Conservation (phyloP, 1,284 basidiomycete species). For the Cryptococcus depauperatus region DNA sequence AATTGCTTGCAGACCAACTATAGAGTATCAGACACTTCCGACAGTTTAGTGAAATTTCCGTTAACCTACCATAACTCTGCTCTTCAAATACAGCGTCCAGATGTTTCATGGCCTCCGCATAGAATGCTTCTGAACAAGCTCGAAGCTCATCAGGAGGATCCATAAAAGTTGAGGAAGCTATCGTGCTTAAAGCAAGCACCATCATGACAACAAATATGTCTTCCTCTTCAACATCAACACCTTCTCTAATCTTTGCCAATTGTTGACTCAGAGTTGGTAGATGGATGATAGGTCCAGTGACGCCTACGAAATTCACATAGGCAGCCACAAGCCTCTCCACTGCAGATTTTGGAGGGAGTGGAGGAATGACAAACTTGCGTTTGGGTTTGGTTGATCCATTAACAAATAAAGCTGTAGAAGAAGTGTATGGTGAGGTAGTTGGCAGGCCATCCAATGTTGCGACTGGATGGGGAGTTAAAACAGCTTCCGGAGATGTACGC, state of each 20-base stretch:
- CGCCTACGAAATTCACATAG: slow-evolving; percentile 46
- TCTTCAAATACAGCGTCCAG: slow-evolving; percentile 45
- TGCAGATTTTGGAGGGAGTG: slow-evolving; percentile 43
- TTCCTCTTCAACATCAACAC: slow-evolving; percentile 37
- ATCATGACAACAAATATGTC: slow-evolving; percentile 47
- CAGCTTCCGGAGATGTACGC: slow-evolving; percentile 12
- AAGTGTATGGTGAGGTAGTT: slow-evolving; percentile 13
- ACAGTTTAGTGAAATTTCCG: background rate
- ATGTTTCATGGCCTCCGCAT: slow-evolving; percentile 46
- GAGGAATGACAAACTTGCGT: slow-evolving; percentile 36
- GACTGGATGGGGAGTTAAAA: slow-evolving; percentile 10
- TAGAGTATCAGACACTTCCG: background rate
- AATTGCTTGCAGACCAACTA: slow-evolving; percentile 45
- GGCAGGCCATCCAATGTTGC: no score
- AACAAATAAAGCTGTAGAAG: slow-evolving; percentile 6
- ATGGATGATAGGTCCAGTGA: slow-evolving; percentile 46
- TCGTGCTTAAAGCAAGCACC: slow-evolving; percentile 45
- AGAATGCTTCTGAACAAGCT: slow-evolving; percentile 46
- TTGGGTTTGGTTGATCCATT: slow-evolving; percentile 16
- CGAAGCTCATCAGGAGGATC: slow-evolving; percentile 46
- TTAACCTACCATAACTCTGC: slow-evolving; percentile 37
- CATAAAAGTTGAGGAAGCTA: slow-evolving; percentile 45
- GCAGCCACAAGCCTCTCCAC: slow-evolving; percentile 46
- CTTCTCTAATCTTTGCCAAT: slow-evolving; percentile 37
- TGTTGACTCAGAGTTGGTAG: slow-evolving; percentile 45